Percentiles rank a stretch among this genome's conserved stretches.
These are phyloP conservation scores for Hymenoscyphus occultus DNA, from an alignment of 2,329 filamentous ascomycete species.

Conservation along the genomic window DNA sequence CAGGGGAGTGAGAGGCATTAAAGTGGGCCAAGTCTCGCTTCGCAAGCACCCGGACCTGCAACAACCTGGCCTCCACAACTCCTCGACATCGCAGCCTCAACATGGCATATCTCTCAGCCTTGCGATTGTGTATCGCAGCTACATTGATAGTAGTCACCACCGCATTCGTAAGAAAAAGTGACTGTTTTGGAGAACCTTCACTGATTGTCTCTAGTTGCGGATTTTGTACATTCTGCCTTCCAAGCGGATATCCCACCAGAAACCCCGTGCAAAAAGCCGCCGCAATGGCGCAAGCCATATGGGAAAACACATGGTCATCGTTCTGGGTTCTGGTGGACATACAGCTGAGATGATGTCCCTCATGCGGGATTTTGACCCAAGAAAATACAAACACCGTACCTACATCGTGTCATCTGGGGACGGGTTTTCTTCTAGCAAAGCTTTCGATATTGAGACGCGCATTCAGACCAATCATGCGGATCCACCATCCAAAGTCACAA, in stretches of 20 bases:
- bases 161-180: slow-evolving; percentile 26
- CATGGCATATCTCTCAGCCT: slow-evolving; percentile 29
- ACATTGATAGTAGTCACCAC: slow-evolving; percentile 27
- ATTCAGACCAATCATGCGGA: slow-evolving; percentile 30
- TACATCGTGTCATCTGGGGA: slow-evolving; percentile 77
- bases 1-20: background rate
- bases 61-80: background rate
- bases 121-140: slow-evolving; percentile 26
- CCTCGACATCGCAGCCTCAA: slow-evolving; percentile 27
- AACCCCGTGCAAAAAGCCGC: slow-evolving; percentile 9
- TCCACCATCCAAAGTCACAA: slow-evolving; percentile 13
- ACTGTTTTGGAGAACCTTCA: background rate
- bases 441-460: slow-evolving; percentile 58
- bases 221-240: slow-evolving; percentile 33
- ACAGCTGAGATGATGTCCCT: slow-evolving; percentile 92
- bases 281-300: slow-evolving; percentile 27
- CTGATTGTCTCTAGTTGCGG: slow-evolving; percentile 29
- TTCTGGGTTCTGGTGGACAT: slow-evolving; percentile 91
- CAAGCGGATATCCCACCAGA: slow-evolving; percentile 9
- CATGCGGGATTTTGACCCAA: slow-evolving; percentile 58
- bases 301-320: slow-evolving; percentile 64
- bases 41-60: background rate
- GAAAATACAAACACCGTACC: slow-evolving; percentile 62
- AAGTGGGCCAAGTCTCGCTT: background rate
- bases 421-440: slow-evolving; percentile 61